phyloP scores from a whole-genome alignment of 163 green algal species.

The Chlorella variabilis region DNA sequence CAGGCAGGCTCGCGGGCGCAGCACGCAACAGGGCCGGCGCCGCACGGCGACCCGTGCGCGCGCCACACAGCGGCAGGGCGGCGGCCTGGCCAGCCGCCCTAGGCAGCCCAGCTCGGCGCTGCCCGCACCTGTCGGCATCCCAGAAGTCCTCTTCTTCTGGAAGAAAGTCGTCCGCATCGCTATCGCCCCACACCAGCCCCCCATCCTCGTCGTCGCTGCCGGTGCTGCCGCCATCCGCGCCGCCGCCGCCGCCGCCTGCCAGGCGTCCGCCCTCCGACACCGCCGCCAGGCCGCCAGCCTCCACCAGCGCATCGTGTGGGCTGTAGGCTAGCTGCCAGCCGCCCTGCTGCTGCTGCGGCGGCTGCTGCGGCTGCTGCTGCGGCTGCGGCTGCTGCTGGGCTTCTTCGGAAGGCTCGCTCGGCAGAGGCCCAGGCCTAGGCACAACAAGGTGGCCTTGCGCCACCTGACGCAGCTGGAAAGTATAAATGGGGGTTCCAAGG shows the following conservation, averaged over 20 bases:
- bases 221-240: no score
- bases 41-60: no score
- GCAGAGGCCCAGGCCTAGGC: no score
- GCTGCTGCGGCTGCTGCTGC: background rate
- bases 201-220: background rate
- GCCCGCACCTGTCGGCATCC: no score
- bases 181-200: background rate
- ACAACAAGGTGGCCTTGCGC: no score
- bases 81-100: no score
- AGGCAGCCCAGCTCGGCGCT: no score
- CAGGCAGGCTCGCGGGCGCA: no score
- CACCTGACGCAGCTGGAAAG: constrained; percentile 4
- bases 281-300: constrained; percentile 4
- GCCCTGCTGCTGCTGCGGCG: background rate
- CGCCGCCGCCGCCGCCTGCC: background rate
- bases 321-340: constrained; percentile 2
- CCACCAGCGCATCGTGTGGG: background rate
- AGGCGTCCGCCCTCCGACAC: constrained; percentile 29
- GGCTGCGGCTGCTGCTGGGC: background rate
- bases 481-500: constrained; percentile 37
- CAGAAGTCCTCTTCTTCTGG: background rate
- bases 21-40: no score
- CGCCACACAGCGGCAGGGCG: no score
- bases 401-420: no score
- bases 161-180: background rate